These are phyloP conservation scores for Rosa persica DNA, from an alignment of 306 rosid species.

Conservation along the genomic window DNA sequence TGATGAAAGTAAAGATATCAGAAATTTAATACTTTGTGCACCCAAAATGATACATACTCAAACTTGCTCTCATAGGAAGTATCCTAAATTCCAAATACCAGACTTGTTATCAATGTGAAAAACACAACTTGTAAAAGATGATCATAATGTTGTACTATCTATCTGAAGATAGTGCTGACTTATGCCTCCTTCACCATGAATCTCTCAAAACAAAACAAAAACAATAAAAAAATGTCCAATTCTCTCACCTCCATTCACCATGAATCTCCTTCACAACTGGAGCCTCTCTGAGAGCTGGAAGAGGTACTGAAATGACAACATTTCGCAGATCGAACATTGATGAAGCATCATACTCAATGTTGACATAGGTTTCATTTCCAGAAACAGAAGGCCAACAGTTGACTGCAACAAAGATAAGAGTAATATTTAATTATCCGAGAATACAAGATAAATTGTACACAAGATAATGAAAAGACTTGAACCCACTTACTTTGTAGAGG, in stretches of 20 bases:
- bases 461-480: conserved; percentile 15
- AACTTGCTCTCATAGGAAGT: neutral
- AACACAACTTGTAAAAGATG: neutral
- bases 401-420: conserved; percentile 54
- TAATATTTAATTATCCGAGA: conserved; percentile 19
- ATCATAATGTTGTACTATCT: neutral
- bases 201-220: neutral
- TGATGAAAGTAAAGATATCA: neutral
- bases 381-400: conserved; percentile 99
- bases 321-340: conserved; percentile 76
- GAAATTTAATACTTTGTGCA: neutral
- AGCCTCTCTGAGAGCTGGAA: conserved; percentile 93
- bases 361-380: conserved; percentile 94
- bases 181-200: neutral
- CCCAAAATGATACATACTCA: neutral
- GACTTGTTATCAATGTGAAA: neutral
- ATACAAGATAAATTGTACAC: conserved; percentile 20
- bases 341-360: conserved; percentile 93
- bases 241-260: conserved; percentile 84
- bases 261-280: conserved; percentile 81
- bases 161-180: neutral
- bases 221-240: neutral
- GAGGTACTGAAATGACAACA: conserved; percentile 84
- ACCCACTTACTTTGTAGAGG: conserved; percentile 80
- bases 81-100: neutral